phyloP scores from a whole-genome alignment of 495 filamentous ascomycete genomes.

The Podospora fimiseda region DNA sequence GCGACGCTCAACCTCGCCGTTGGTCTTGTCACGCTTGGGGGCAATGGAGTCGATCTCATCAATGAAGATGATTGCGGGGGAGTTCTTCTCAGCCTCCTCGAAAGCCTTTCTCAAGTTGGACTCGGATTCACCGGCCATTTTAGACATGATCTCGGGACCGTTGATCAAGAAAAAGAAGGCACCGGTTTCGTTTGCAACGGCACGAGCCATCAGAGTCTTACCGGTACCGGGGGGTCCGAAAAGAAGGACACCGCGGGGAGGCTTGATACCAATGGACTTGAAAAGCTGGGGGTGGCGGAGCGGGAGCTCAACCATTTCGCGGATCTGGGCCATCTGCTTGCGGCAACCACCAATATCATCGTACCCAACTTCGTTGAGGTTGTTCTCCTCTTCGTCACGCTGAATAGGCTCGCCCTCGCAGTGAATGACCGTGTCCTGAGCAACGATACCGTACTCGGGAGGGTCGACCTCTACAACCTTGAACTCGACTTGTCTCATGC shows the following conservation, averaged over 20 bases:
- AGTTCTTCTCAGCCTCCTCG: slow-evolving; percentile 99
- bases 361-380: slow-evolving; percentile 97
- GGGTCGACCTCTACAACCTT: slow-evolving; percentile 99
- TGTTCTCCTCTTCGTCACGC: slow-evolving; percentile 97
- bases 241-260: slow-evolving; percentile 94
- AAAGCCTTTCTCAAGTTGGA: slow-evolving; percentile 97
- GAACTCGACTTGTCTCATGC: slow-evolving; percentile 98
- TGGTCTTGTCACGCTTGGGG: slow-evolving; percentile 99
- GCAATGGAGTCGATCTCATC: slow-evolving; percentile 99
- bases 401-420: slow-evolving; percentile 98
- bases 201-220: slow-evolving; percentile 98
- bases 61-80: slow-evolving; percentile 98
- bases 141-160: slow-evolving; percentile 98
- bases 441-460: slow-evolving; percentile 96
- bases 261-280: slow-evolving; percentile 99
- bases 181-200: slow-evolving; percentile 96
- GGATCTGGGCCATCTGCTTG: slow-evolving; percentile 99
- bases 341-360: slow-evolving; percentile 99
- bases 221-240: slow-evolving; percentile 97
- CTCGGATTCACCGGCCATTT: slow-evolving; percentile 99
- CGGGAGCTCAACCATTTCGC: slow-evolving; percentile 95
- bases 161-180: slow-evolving; percentile 99
- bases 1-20: slow-evolving; percentile 96
- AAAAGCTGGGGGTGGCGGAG: slow-evolving; percentile 96
- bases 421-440: slow-evolving; percentile 97